Base-by-base conservation (phyloP, 805 yeast genomes). In the Kazachstania kunashirensis region DNA sequence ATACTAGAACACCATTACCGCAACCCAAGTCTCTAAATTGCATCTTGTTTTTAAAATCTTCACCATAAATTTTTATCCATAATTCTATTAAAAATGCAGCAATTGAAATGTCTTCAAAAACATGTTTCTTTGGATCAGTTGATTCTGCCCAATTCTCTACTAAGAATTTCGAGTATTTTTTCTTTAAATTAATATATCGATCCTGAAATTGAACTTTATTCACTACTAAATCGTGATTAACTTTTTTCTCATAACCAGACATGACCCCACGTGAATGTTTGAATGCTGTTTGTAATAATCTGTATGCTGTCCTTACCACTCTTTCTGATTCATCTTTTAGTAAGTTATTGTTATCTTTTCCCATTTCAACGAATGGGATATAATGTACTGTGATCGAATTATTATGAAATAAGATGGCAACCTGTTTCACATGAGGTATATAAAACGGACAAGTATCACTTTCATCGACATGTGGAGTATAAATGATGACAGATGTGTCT, bases 91-190 rank as follows among this genome's bases (percentile, higher is more conserved):
- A 65, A 48, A 89, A 89, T 0, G 96, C 95, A 1, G 96, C 96
- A 47, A 89, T 88, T 3, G 95, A 94, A 36, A 89, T 73, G 56
- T 89, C 97, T 64, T 89, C 97, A 62, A 88, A 89, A 0, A 89
- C 96, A 61, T 89, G 97, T 56, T 89, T 89, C 48, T 79, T 73
- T 3, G 96, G 96, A 59, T 89, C 96, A 2, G 97, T 89, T 21
- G 79, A 77, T 59, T 89, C 97, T n/a, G 70, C 76, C 97, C 97
- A 89, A 45, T 70, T 71, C 28, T 78, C 83, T 10, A 86, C 86
- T 33, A 89, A 62, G 13, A 63, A 59, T 19, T 78, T 73, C 0
- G 95, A 84, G 55, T 88, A 82, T 57, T 79, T 82, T 56, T 81
- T 83, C 59, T 89, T 89, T 50, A 89, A 66, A 15, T 72, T 65